Evolutionary conservation across 768 basidiomycete species (phyloP).

Genomic region (Rhodotorula paludigena): DNA sequence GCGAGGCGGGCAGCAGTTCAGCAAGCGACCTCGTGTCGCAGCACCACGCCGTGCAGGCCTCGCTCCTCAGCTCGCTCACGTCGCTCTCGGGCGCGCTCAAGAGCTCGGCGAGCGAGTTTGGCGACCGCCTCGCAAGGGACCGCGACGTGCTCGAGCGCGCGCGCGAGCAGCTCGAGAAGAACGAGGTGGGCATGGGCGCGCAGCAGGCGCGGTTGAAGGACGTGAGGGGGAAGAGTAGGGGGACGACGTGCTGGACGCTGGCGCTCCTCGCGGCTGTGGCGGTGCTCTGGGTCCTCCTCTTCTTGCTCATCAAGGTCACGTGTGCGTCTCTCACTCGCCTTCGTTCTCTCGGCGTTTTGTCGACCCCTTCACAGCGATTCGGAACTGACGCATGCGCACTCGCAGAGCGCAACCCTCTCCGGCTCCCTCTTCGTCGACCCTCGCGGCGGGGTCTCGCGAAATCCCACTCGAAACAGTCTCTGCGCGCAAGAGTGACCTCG

Average conservation of each 20-base stretch:
- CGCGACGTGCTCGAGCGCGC: slow-evolving; percentile 64
- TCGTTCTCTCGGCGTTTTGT: no score
- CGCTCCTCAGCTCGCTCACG: slow-evolving; percentile 67
- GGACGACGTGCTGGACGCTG: slow-evolving; percentile 68
- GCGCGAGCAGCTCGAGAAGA: slow-evolving; percentile 67
- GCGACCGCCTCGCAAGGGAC: slow-evolving; percentile 67
- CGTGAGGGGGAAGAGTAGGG: slow-evolving; percentile 60
- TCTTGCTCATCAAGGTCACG: slow-evolving; percentile 56
- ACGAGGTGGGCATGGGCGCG: slow-evolving; percentile 63
- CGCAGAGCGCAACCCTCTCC: no score
- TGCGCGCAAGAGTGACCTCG: no score
- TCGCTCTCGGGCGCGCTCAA: slow-evolving; percentile 85
- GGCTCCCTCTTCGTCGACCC: no score
- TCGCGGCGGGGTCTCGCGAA: no score
- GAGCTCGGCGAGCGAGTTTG: slow-evolving; percentile 73
- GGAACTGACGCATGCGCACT: no score
- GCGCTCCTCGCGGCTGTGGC: slow-evolving; percentile 63
- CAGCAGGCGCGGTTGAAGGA: slow-evolving; percentile 62
- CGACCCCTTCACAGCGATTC: no score
- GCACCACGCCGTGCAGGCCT: slow-evolving; percentile 55
- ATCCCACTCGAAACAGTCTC: no score
- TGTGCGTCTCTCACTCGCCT: no score
- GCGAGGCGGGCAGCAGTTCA: not conserved
- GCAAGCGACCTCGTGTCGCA: slow-evolving; percentile 33
- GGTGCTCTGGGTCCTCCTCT: slow-evolving; percentile 62